Base-by-base conservation (phyloP, 306 rosid genomes). In the Oemleria cerasiformis region DNA sequence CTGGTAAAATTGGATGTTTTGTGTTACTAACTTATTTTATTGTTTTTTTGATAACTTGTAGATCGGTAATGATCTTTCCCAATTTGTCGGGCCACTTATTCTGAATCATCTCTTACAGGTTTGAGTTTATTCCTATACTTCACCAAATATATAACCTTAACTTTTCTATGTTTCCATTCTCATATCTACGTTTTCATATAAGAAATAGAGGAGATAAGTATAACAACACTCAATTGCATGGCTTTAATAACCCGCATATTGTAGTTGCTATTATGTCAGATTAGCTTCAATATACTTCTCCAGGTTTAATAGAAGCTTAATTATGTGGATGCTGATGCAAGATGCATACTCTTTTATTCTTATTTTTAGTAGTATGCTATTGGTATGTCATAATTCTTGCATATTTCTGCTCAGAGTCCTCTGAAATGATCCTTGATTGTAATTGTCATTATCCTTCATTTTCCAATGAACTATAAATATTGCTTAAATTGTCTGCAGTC, bases 31-130 rank as follows among this genome's bases (percentile, higher is more conserved):
- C 83, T 43, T 47, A 5, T 63, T 42, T 71, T 61, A 20, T 80
- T 67, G 58, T 63, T 70, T 62, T 71, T 69, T 73, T 69, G 73
- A 36, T 73, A 36, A 78, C 60, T 63, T 88, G 86, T 73, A 90
- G 98, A 80, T 93, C 56, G 93, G 90, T 82, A 88, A 93, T 80
- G 98, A 93, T 80, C 58, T 83, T 65, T 87, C 93, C 75, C 98
- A 93, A 67, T 93, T 93, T 84, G 55, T 73, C 59, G 98, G 98
- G 49, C 98, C 98, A 11, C 86, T 93, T 79, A 75, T 93, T 80
- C 82, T 93, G 86, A 93, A 84, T 73, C 76, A 72, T 49, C 96
- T 93, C 59, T 89, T 93, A 47, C 83, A 79, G 97, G 98, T 93
- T 77, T 34, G 87, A 49, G 25, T 70, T 44, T 3, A 43, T 17